Base-by-base conservation (phyloP, 1,284 basidiomycete species). In the Pseudozyma flocculosa region DNA sequence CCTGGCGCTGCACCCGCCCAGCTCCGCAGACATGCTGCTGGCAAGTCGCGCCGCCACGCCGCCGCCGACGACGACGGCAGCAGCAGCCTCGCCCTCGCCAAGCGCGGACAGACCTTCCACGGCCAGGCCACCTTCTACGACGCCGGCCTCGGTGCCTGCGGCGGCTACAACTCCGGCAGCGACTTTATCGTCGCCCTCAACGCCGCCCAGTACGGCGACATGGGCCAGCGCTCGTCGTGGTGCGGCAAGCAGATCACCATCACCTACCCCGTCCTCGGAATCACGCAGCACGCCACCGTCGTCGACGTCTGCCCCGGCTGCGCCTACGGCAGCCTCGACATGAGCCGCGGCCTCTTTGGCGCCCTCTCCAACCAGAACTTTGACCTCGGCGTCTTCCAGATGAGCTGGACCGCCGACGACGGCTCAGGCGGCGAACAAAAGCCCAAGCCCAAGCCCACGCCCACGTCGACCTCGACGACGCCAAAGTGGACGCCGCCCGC, bases 301-400 rank as follows among this genome's bases (percentile, higher is more conserved):
- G 81, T 82, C 66, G 89, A 90, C 74, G 81, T 59, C 84, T 90
- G 88, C 75, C 84, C 83, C 45, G 84, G 82, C n/a, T 92, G 89
- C 73, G 85, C 86, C 1, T 83, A 79, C 40, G 85, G 84, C 22
- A 88, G 83, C 21, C 83, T 94, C 46, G 92, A 95, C 80, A 82
- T 93, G 61, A 87, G 87, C n/a, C 73, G 78, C 3, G 84, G 85
- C 30, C 83, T 95, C 37, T 95, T 95, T 80, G 36, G 18, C 13
- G 49, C 54, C 7, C 61, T 72, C 32, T 54, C 56, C 3, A 60
- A 50, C 45, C 29, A 60, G 2, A 62, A 50, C 47, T 30, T 63
- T 2, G 47, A 24, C 24, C 22, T 47, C 8, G 71, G 71, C 29
- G 58, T 67, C 17, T 68, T 73, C 43, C 43, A 72, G 17, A 71